Conservation (phyloP, 139 green algal genomes). For the Nannochloris sp. region DNA sequence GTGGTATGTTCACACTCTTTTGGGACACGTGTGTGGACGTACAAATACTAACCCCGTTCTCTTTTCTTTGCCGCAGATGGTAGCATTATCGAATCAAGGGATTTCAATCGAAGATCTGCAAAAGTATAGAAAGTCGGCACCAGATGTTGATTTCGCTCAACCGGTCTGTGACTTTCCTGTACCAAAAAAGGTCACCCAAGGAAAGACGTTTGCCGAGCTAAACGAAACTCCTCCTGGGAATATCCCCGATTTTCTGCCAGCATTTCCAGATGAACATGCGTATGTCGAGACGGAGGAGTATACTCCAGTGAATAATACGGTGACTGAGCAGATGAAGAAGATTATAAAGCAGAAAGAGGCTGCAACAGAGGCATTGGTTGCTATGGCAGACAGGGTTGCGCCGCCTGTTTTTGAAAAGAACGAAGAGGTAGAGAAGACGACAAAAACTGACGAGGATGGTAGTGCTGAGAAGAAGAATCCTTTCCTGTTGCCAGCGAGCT, state of each 20-base stretch:
- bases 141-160: constrained; percentile 59
- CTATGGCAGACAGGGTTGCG: not conserved
- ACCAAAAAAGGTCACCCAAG: constrained; percentile 9
- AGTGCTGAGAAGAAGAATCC: constrained; percentile 22
- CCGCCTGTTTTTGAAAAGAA: not conserved
- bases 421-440: not conserved
- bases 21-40: not conserved
- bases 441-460: constrained; percentile 4
- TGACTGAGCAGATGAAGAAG: not conserved
- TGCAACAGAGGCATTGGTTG: not conserved
- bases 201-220: constrained; percentile 16
- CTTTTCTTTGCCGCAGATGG: constrained; percentile 19
- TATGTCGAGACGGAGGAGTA: constrained; percentile 40
- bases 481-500: constrained; percentile 19
- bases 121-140: constrained; percentile 15
- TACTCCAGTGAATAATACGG: constrained; percentile 36
- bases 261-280: constrained; percentile 68
- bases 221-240: constrained; percentile 49
- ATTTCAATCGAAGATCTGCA: constrained; percentile 41
- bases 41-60: not conserved
- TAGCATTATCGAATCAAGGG: constrained; percentile 68
- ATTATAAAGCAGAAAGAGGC: not conserved
- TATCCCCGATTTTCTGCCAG: constrained; percentile 69
- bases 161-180: constrained; percentile 47
- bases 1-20: constrained; percentile 20